Percentiles rank a stretch among this genome's conserved stretches.
Conservation (phyloP, 2,329 filamentous ascomycete genomes). For the Gnomoniopsis sp. region DNA sequence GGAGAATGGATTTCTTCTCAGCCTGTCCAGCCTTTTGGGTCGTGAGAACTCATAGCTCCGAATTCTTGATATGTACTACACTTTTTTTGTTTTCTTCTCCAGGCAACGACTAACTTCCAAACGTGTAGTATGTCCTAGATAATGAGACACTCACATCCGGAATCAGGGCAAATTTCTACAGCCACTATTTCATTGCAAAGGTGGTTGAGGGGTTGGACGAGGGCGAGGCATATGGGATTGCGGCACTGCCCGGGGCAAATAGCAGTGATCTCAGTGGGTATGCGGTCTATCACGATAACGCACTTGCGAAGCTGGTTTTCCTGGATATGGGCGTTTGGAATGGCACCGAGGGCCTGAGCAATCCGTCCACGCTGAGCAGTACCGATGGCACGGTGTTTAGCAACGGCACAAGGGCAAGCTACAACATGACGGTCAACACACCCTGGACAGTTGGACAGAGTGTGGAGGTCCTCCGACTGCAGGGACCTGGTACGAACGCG, state of each 20-base stretch:
- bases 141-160: slow-evolving; percentile 28
- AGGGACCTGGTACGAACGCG: slow-evolving; percentile 32
- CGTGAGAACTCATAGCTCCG: no score
- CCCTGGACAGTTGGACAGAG: slow-evolving; percentile 25
- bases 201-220: slow-evolving; percentile 18
- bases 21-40: no score
- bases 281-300: slow-evolving; percentile 25
- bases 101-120: no score
- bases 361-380: slow-evolving; percentile 30
- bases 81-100: no score
- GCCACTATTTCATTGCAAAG: slow-evolving; percentile 32
- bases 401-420: slow-evolving; percentile 24
- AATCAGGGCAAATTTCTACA: slow-evolving; percentile 31
- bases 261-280: slow-evolving; percentile 32
- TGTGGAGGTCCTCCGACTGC: slow-evolving; percentile 26
- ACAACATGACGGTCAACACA: slow-evolving; percentile 26
- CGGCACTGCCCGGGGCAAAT: slow-evolving; percentile 31
- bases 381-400: slow-evolving; percentile 27
- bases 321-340: slow-evolving; percentile 36
- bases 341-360: slow-evolving; percentile 30
- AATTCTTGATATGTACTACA: no score
- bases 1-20: no score
- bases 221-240: slow-evolving; percentile 19
- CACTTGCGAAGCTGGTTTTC: slow-evolving; percentile 30
- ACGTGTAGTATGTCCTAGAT: slow-evolving; percentile 28